Base-by-base conservation (phyloP, 805 yeast genomes). In the Candida methanosorbosa region DNA sequence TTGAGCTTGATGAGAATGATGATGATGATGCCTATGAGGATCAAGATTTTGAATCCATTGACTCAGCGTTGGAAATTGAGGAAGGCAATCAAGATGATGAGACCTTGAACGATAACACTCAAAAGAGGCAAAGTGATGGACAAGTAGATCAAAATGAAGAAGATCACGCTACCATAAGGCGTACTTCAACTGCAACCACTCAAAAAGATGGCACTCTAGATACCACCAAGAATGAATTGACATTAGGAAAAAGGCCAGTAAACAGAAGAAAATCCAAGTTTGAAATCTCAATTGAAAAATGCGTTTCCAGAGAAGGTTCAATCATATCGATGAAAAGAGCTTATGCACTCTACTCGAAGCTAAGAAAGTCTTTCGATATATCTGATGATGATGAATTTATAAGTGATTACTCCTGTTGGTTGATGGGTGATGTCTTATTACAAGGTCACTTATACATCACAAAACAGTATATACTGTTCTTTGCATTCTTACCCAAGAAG, bases 371-470 rank as follows among this genome's bases (percentile, higher is more conserved):
- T 2, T 70, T 72, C 44, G 65, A 64, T 4, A 54, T 80, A n/a
- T 52, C 56, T n/a, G 70, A 66, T 16, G 66, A 66, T 27, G 87
- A 80, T 44, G 54, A 56, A n/a, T 66, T 79, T 39, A 45, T 70
- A 22, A 70, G 68, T n/a, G 82, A 78, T 41, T 81, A 68, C 46
- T 69, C 80, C 3, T 76, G 87, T 21, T 88, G 95, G 95, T 61
- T 88, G 25, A 63, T 86, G 38, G 72, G 78, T 39, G 94, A 84
- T 46, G 92, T 88, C 0, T 61, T 90, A 19, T 59, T 87, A 18
- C 96, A 86, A 55, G 97, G 97, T 3, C 88, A 82, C 46, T 54
- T 87, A 14, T 81, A 81, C 45, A 55, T 90, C 18, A 87, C 97
- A 1, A 56, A 64, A 29, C 61, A 68, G 13, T 72, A 73, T 40